Percentiles rank a stretch among this genome's conserved stretches.
These are phyloP conservation scores for Onygena corvina DNA, from an alignment of 2,329 filamentous ascomycete genomes.

Conservation along the genomic window DNA sequence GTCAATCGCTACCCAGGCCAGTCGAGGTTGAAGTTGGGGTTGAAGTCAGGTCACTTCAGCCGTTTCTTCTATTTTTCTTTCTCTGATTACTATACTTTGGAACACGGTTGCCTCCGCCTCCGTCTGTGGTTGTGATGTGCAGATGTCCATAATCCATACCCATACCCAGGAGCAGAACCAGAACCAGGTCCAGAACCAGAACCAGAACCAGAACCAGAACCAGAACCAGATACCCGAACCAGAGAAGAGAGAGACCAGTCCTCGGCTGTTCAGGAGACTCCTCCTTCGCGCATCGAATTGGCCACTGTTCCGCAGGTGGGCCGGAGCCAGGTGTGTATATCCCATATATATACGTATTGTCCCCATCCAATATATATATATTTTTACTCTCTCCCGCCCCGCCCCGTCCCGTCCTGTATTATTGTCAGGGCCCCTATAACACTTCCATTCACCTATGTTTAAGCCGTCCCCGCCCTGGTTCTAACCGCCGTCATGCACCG, in stretches of 20 bases:
- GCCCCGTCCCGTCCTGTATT: not conserved
- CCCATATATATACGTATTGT: too few species aligned
- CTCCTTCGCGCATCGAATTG: slow-evolving; percentile 8
- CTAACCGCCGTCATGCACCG: not conserved
- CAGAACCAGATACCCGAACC: slow-evolving; percentile 1
- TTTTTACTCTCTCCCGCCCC: too few species aligned
- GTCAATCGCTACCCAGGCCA: slow-evolving; percentile 6
- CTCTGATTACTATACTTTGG: not conserved
- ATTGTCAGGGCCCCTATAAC: slow-evolving; percentile 7
- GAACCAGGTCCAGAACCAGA: too few species aligned
- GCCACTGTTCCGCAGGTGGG: slow-evolving; percentile 6
- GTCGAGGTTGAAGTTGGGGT: too few species aligned
- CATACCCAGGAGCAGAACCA: too few species aligned
- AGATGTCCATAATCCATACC: slow-evolving; percentile 1
- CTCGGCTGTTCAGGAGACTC: not conserved
- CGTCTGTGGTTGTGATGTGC: too few species aligned
- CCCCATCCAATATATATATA: too few species aligned
- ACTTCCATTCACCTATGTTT: not conserved
- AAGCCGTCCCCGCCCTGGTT: slow-evolving; percentile 1
- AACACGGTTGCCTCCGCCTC: not conserved
- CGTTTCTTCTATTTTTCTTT: not conserved
- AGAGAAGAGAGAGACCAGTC: too few species aligned
- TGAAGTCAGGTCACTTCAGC: not conserved
- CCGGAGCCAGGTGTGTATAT: slow-evolving; percentile 5
- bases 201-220: too few species aligned